Conservation (phyloP, 495 filamentous ascomycete genomes). For the Trichoderma reesei region DNA sequence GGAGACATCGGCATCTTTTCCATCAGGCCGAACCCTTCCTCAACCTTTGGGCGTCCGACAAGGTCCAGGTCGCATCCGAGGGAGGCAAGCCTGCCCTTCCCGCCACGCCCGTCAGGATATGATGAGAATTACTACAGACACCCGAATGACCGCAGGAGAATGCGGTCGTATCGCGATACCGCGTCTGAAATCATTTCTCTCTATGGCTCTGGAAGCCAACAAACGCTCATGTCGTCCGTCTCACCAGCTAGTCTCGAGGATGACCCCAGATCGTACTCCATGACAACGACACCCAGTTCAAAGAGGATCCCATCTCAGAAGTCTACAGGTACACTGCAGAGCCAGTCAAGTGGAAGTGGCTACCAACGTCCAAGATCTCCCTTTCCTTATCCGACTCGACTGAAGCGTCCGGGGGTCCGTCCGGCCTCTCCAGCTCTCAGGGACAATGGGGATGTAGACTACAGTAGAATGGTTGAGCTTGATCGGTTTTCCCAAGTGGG, state of each 20-base stretch:
- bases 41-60: conserved; percentile 18
- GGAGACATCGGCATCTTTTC: conserved; percentile 57
- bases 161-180: conserved; percentile 34
- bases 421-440: conserved; percentile 53
- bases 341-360: conserved; percentile 25
- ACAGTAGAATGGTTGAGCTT: conserved; percentile 42
- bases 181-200: conserved; percentile 38
- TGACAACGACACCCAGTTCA: conserved; percentile 48
- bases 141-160: conserved; percentile 23
- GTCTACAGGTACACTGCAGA: conserved; percentile 44
- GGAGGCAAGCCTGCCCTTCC: neutral
- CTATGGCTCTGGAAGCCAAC: conserved; percentile 35
- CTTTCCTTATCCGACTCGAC: conserved; percentile 53
- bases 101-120: neutral
- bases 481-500: conserved; percentile 36
- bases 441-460: conserved; percentile 37
- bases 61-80: conserved; percentile 10
- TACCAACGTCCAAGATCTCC: conserved; percentile 50
- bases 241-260: conserved; percentile 28
- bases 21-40: conserved; percentile 40
- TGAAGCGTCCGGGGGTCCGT: conserved; percentile 54
- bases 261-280: conserved; percentile 46
- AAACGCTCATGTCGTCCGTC: conserved; percentile 29
- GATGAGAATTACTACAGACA: conserved; percentile 9
- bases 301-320: conserved; percentile 40